A percentile compares a stretch with the other conserved stretches of the same genome.
Conservation (phyloP, 1,284 basidiomycete genomes). For the Pyrrhoderma noxium region DNA sequence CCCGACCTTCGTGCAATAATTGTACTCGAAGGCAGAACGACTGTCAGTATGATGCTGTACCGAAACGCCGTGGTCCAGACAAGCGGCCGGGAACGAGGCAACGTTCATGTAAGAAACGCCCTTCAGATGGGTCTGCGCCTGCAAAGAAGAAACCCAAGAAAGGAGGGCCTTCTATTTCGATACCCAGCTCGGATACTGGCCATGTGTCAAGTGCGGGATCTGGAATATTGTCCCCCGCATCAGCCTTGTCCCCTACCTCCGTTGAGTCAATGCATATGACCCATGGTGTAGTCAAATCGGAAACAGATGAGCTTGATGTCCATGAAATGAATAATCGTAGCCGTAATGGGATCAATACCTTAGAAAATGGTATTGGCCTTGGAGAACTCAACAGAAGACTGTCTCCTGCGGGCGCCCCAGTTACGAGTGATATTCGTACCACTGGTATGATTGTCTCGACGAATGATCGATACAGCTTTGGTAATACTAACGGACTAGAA, state of each 20-base stretch:
- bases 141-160: slow-evolving; percentile 54
- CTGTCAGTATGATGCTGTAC: slow-evolving; percentile 70
- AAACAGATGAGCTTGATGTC: background rate
- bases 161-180: slow-evolving; percentile 8
- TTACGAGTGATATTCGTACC: no score
- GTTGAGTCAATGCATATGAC: no score
- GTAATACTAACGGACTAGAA: background rate
- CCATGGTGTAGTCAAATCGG: slow-evolving; percentile 2
- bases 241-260: no score
- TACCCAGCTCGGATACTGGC: no score
- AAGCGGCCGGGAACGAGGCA: slow-evolving; percentile 75
- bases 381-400: no score
- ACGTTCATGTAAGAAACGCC: slow-evolving; percentile 72
- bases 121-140: slow-evolving; percentile 44
- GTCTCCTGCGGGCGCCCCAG: no score
- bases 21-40: slow-evolving; percentile 66
- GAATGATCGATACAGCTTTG: background rate
- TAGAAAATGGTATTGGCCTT: no score
- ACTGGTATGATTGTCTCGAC: no score
- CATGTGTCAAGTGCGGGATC: no score
- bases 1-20: slow-evolving; percentile 70
- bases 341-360: no score
- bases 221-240: no score
- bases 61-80: slow-evolving; percentile 75
- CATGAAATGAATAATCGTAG: no score